Percentiles rank a stretch among this genome's conserved stretches.
These are phyloP conservation scores for Neocucurbitaria cava DNA, from an alignment of 2,329 filamentous ascomycete species.

Conservation along the genomic window DNA sequence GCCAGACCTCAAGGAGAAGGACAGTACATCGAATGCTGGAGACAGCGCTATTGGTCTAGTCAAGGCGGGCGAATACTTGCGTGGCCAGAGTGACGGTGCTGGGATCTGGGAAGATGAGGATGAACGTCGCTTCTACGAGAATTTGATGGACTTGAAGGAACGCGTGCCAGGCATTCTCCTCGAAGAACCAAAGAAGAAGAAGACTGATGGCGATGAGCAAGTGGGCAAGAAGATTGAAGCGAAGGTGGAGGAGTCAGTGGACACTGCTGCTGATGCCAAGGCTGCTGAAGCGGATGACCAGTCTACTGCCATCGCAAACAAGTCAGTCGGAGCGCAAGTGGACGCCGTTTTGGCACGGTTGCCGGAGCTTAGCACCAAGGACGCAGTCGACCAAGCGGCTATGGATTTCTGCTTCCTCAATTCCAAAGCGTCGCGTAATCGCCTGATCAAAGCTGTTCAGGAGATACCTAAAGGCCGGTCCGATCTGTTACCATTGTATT, in stretches of 20 bases:
- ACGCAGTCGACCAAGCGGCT: conserved; percentile 87
- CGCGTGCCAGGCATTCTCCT: conserved; percentile 93
- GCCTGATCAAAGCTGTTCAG: conserved; percentile 88
- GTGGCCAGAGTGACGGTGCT: conserved; percentile 85
- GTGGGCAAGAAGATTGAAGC: conserved; percentile 73
- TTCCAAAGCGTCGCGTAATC: conserved; percentile 95
- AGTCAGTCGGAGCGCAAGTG: conserved; percentile 95
- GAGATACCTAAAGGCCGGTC: conserved; percentile 94
- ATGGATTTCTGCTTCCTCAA: conserved; percentile 98
- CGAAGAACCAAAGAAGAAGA: conserved; percentile 96
- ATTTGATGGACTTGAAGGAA: conserved; percentile 91
- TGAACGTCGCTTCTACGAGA: conserved; percentile 97
- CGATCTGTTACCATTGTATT: conserved; percentile 88
- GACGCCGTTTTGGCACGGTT: conserved; percentile 86
- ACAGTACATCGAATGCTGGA: conserved; percentile 68
- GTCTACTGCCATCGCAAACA: conserved; percentile 95
- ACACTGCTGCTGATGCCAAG: conserved; percentile 57
- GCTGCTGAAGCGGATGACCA: conserved; percentile 73
- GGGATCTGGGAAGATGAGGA: conserved; percentile 99
- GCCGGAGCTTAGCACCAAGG: conserved; percentile 91
- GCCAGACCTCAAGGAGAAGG: conserved; percentile 88
- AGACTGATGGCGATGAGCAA: conserved; percentile 79
- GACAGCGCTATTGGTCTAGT: conserved; percentile 89
- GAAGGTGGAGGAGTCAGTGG: conserved; percentile 55
- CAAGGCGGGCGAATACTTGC: conserved; percentile 91